phyloP scores from a whole-genome alignment of 108 stramenopile species.

The Fistulifera solaris region DNA sequence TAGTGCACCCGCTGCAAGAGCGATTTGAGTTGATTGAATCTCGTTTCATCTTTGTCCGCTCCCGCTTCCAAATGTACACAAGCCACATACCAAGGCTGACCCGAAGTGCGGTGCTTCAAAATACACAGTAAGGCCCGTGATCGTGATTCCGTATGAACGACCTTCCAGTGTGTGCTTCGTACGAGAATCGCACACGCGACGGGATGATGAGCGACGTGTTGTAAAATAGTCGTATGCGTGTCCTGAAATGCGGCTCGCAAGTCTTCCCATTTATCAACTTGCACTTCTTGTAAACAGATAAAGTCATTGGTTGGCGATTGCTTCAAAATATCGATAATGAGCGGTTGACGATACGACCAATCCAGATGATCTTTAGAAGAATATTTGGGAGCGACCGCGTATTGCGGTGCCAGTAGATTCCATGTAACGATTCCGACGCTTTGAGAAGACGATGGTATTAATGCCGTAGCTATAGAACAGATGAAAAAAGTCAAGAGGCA shows the following conservation, averaged over 20 bases:
- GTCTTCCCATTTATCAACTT: slow-evolving; percentile 24
- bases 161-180: neutral
- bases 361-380: slow-evolving; percentile 16
- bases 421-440: slow-evolving; percentile 11
- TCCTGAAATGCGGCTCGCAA: slow-evolving; percentile 5
- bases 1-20: slow-evolving; percentile 23
- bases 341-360: slow-evolving; percentile 25
- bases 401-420: slow-evolving; percentile 35
- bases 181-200: slow-evolving; percentile 24
- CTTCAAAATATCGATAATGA: slow-evolving; percentile 19
- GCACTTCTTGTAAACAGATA: slow-evolving; percentile 57
- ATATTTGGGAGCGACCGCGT: slow-evolving; percentile 17
- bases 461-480: too few species aligned
- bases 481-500: too few species aligned
- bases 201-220: slow-evolving; percentile 28
- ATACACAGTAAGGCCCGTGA: slow-evolving; percentile 24
- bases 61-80: slow-evolving; percentile 41
- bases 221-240: slow-evolving; percentile 19
- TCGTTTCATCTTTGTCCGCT: slow-evolving; percentile 8
- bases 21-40: slow-evolving; percentile 27
- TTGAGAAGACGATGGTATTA: neutral
- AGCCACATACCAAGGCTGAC: slow-evolving; percentile 16
- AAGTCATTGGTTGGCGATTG: slow-evolving; percentile 20
- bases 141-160: slow-evolving; percentile 24
- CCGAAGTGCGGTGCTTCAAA: slow-evolving; percentile 4